Evolutionary conservation across 352 stramenopile genomes (phyloP).

Genomic region (Pythium phragmitis): DNA sequence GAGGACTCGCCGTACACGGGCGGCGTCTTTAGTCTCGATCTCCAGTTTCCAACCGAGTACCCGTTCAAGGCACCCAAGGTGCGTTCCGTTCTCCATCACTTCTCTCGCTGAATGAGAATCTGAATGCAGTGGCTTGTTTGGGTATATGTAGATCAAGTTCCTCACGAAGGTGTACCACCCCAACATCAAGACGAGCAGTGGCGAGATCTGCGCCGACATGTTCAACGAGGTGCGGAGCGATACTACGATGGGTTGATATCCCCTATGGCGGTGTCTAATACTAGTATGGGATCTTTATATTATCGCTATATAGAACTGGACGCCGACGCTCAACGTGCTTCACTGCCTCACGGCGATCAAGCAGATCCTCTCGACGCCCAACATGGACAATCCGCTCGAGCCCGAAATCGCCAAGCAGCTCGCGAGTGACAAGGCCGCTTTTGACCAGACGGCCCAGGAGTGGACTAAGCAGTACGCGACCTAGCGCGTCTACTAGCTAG

Average conservation of each 20-base stretch:
- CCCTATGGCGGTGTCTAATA: not conserved
- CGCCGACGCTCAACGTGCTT: slow-evolving; percentile 93
- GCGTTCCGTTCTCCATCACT: not conserved
- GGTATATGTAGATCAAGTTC: slow-evolving; percentile 79
- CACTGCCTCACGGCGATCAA: slow-evolving; percentile 92
- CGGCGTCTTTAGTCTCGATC: slow-evolving; percentile 93
- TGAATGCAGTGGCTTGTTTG: not conserved
- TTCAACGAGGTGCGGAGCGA: slow-evolving; percentile 75
- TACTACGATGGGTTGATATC: too few species aligned
- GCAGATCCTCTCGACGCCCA: slow-evolving; percentile 94
- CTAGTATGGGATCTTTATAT: not conserved
- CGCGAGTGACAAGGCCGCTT: slow-evolving; percentile 91
- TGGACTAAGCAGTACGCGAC: slow-evolving; percentile 91
- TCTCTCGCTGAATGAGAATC: not conserved
- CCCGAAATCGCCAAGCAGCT: slow-evolving; percentile 94
- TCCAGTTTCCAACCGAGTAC: slow-evolving; percentile 96
- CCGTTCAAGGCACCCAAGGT: slow-evolving; percentile 94
- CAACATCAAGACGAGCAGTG: slow-evolving; percentile 94
- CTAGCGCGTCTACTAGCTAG: slow-evolving; percentile 28
- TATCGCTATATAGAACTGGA: slow-evolving; percentile 85
- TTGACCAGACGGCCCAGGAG: slow-evolving; percentile 92
- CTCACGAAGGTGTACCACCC: slow-evolving; percentile 96
- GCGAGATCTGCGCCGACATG: slow-evolving; percentile 96
- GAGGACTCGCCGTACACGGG: slow-evolving; percentile 85
- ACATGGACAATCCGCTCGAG: slow-evolving; percentile 96